Evolutionary conservation across 2,329 filamentous ascomycete genomes (phyloP).

Genomic region (Arthrobotrys sinensis): DNA sequence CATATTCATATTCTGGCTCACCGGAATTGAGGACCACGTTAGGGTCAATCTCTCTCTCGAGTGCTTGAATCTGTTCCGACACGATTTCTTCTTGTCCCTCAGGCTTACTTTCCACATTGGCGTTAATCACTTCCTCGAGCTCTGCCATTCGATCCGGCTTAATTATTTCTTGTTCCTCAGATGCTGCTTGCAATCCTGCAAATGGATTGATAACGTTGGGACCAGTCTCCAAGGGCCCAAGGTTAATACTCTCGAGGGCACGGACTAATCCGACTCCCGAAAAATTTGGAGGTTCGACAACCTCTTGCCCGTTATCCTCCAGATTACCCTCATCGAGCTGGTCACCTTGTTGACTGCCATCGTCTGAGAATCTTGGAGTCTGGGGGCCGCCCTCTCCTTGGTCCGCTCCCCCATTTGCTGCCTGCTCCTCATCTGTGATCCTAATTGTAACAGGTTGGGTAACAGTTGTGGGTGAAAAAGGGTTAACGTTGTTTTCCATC

Average conservation of each 20-base stretch:
- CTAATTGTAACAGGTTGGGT: constrained; percentile 1
- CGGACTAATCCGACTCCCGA: constrained; percentile 16
- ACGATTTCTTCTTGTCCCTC: background rate
- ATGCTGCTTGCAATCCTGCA: background rate
- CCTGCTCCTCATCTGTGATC: background rate
- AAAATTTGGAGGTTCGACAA: constrained; percentile 15
- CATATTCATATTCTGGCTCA: constrained; percentile 49
- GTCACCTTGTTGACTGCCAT: background rate
- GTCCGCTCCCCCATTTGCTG: background rate
- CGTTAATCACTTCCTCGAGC: background rate
- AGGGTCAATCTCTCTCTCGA: background rate
- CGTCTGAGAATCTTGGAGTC: constrained; percentile 22
- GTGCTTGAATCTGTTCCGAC: background rate
- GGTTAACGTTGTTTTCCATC: constrained; percentile 39
- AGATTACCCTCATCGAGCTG: background rate
- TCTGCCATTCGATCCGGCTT: background rate
- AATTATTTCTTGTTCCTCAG: background rate
- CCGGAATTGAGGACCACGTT: constrained; percentile 15
- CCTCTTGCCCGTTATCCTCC: background rate
- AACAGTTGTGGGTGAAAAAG: constrained; percentile 22
- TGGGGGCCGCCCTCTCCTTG: background rate
- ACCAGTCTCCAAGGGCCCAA: background rate
- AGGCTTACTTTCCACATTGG: background rate
- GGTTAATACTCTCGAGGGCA: constrained; percentile 23
- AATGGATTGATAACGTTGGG: background rate